Evolutionary conservation across 495 filamentous ascomycete species (phyloP).

Genomic region (Articulospora tetracladia): DNA sequence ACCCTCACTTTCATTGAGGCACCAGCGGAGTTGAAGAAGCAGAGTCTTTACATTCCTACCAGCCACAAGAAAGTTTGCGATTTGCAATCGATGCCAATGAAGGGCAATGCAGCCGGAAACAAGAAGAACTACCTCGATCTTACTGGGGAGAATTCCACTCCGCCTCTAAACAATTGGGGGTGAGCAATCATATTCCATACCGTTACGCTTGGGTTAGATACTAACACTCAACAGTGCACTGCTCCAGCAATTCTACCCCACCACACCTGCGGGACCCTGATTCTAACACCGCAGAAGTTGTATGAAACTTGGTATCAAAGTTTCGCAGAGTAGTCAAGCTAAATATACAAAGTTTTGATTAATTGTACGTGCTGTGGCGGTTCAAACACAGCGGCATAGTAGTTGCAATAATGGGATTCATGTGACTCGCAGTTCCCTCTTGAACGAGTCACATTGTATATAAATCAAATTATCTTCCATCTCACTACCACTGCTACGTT

Average conservation of each 20-base stretch:
- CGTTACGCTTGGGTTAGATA: neutral
- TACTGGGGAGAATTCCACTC: constrained; percentile 31
- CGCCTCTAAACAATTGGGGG: neutral
- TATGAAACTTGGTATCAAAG: no score
- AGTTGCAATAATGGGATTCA: no score
- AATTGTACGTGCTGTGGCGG: no score
- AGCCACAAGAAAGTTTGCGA: constrained; percentile 59
- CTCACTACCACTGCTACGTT: no score
- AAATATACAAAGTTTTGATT: no score
- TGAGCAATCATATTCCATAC: neutral
- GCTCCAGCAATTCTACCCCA: neutral
- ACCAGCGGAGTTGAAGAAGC: constrained; percentile 48
- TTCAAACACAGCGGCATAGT: no score
- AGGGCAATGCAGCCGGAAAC: constrained; percentile 77
- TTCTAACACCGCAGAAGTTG: no score
- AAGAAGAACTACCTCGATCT: constrained; percentile 57
- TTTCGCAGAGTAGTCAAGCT: no score
- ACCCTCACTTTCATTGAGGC: constrained; percentile 68
- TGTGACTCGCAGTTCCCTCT: no score
- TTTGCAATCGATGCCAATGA: constrained; percentile 39
- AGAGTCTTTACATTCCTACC: constrained; percentile 55
- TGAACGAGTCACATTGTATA: no score
- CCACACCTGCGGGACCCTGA: no score
- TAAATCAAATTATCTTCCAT: no score
- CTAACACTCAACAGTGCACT: neutral